Conservation (phyloP, 306 rosid species). For the Abrus precatorius region DNA sequence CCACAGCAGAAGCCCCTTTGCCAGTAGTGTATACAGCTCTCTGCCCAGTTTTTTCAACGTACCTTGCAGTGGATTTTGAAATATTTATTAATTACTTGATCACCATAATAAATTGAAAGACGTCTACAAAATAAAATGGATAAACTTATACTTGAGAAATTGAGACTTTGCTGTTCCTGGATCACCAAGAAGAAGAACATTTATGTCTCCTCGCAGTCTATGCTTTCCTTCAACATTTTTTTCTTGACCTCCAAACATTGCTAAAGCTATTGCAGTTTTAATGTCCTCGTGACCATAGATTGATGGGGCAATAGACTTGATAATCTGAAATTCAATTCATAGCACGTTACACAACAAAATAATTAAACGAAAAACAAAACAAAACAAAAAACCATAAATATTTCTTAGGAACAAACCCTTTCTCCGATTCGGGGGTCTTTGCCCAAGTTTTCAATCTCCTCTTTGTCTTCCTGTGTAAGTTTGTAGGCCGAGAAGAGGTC, state of each 20-base stretch:
- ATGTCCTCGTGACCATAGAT: slow-evolving; percentile 96
- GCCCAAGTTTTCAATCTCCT: slow-evolving; percentile 80
- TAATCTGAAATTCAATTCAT: slow-evolving; percentile 61
- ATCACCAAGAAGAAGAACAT: slow-evolving; percentile 95
- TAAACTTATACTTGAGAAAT: slow-evolving; percentile 86
- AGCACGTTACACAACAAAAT: slow-evolving; percentile 22
- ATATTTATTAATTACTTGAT: slow-evolving; percentile 26
- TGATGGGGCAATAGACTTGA: slow-evolving; percentile 97
- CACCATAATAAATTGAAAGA: slow-evolving; percentile 1
- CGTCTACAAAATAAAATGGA: slow-evolving; percentile 5
- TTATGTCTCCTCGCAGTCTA: slow-evolving; percentile 89
- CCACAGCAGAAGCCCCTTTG: slow-evolving; percentile 99
- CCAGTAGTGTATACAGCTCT: slow-evolving; percentile 99
- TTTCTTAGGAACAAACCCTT: slow-evolving; percentile 69
- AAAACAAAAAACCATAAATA: background rate
- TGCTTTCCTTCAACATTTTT: slow-evolving; percentile 94
- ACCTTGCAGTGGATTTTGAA: slow-evolving; percentile 54
- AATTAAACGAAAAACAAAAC: background rate
- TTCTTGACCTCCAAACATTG: slow-evolving; percentile 99
- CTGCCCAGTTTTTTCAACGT: slow-evolving; percentile 97
- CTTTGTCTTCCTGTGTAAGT: slow-evolving; percentile 94
- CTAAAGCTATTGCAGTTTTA: slow-evolving; percentile 94
- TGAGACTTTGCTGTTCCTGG: slow-evolving; percentile 99
- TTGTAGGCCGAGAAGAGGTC: slow-evolving; percentile 96
- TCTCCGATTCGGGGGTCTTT: slow-evolving; percentile 98